Evolutionary conservation across 495 filamentous ascomycete genomes (phyloP), one percentile per base, ranked within the genome.

Genomic region (Penicillium lagena): DNA sequence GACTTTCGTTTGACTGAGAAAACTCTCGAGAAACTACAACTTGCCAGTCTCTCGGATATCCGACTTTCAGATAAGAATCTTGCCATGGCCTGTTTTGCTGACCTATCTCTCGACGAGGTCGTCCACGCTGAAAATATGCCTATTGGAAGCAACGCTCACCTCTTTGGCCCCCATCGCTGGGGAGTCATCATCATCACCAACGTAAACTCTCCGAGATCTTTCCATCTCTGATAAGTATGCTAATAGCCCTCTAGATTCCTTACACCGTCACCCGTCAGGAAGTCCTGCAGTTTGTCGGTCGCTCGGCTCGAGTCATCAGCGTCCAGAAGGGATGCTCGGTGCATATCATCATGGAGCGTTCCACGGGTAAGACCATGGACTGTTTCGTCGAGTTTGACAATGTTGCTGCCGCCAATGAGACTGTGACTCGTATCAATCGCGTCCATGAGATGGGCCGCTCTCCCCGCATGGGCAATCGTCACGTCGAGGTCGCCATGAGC

Each of bases 271-370:
- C 76, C 4, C 83, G 82, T n/a, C 49, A 74, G 7, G 85, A 90
- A 49, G 71, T 90, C 14, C 63, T 77, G 29, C 81, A 84, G 10
- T 78, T 87, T 54, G 63, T 89, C 9, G 86, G 85, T n/a, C 76
- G 78, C n/a, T 76, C 75, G 46, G 76, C 82, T 0, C 73, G 69
- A 12, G 63, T 87, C 32, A 62, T 84, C 32, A 44, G 54, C 29
- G 67, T 70, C 35, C 76, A 80, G 37, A 51, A 61, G 2, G 71
- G 81, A 7, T 81, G 79, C 40, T 72, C 84, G 0, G 65, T 90
- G 9, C 87, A 93, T 52, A 88, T 93, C 48, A 86, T 89, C 50
- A 89, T 93, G 85, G 87, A 91, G 40, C 81, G 85, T 7, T 68
- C 78, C 0, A 86, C 83, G 1, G 76, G 77, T 38, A 91, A 90